Evolutionary conservation across 2,329 filamentous ascomycete genomes (phyloP), one percentile per base, ranked within the genome.

Genomic region (Phaeosphaeriaceae sp.): DNA sequence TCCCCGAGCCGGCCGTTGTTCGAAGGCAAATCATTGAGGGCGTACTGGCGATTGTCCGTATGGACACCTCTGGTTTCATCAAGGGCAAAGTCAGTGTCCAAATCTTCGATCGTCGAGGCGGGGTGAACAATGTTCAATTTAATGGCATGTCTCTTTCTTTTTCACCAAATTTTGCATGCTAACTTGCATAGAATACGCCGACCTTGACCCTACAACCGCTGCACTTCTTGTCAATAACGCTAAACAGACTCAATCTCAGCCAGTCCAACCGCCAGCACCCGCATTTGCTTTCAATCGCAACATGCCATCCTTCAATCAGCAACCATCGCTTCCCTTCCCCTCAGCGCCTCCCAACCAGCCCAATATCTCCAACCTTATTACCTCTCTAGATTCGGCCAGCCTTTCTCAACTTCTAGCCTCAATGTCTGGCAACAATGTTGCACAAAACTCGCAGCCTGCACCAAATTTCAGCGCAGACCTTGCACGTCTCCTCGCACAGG

Each of bases 11-110:
- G 29, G 84, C 87, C 4, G 86, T 96, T n/a, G 84, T 97, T 43
- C 87, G 90, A 59, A 83, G 89, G 43, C 91, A 96, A 68, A 89
- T 95, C 30, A 77, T 92, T 9, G 92, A 97, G 72, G 93, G 94
- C 15, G 93, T 97, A 1, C 83, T 90, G 42, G 93, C 89, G 7
- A 89, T 97, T 12, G 86, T 90, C 4, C 87, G 91, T 62, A 81
- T 97, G 12, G 86, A 89, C 52, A 79, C 85, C 42, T 79, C 81
- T 37, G 84, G 90, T 17, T 88, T 96, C 64, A 79, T 81, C 28
- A 82, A 82, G 1, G 86, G 86, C 56, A 92, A 87, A 67, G 88
- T 97, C 42, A 84, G 89, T 0, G 77, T 97, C 3, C 90, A 93
- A 62, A 84, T 96, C 5, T 97, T 97, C 66, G 89, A 96, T 73